Evolutionary conservation across 2,329 filamentous ascomycete species (phyloP).

Genomic region (Achaetomium macrosporum): DNA sequence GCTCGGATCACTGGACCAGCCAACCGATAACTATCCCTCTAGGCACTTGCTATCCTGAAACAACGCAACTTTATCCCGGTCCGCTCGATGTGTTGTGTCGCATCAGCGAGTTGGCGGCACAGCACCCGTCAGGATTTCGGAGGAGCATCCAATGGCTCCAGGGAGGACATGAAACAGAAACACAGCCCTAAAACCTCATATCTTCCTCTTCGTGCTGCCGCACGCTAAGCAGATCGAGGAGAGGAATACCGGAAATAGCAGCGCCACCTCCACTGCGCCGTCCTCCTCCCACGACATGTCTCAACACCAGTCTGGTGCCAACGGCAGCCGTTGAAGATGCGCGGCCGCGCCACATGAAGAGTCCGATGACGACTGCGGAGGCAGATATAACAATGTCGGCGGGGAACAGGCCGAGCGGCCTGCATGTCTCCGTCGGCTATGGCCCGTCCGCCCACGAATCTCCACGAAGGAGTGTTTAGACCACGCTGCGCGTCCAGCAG

Average conservation of each 20-base stretch:
- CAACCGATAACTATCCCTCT: too few species aligned
- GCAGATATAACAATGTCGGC: slow-evolving; percentile 1
- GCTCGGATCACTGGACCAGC: too few species aligned
- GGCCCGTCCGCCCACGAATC: too few species aligned
- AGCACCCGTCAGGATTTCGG: not conserved
- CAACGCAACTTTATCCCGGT: not conserved
- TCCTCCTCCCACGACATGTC: not conserved
- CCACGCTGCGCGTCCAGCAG: too few species aligned
- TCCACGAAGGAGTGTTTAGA: too few species aligned
- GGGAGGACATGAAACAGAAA: slow-evolving; percentile 11
- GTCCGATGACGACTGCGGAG: not conserved
- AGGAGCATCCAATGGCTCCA: slow-evolving; percentile 1
- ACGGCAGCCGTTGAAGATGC: not conserved
- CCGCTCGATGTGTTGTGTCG: not conserved
- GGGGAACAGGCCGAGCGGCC: slow-evolving; percentile 1
- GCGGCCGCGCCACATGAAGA: slow-evolving; percentile 1
- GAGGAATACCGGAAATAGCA: slow-evolving; percentile 4
- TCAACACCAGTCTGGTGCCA: not conserved
- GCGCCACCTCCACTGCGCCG: slow-evolving; percentile 1
- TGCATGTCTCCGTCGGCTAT: not conserved
- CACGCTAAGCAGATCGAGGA: not conserved
- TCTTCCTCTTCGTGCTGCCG: not conserved
- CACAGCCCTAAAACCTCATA: not conserved
- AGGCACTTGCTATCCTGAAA: too few species aligned
- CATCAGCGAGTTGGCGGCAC: not conserved